Conservation (phyloP, 1,139 yeast genomes). For the Geotrichum phurueaensis region DNA sequence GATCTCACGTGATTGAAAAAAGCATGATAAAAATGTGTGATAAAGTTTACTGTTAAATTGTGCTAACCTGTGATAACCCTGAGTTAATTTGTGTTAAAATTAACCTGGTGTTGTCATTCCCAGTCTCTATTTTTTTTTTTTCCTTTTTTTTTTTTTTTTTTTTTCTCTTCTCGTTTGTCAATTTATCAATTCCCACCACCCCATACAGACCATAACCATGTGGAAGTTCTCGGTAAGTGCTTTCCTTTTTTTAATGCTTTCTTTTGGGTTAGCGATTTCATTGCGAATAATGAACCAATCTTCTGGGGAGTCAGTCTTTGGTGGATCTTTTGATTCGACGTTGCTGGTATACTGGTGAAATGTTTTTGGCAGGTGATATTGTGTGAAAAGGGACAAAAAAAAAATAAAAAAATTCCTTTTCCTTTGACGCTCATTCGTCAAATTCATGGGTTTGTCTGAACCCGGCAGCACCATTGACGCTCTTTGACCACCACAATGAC, state of each 20-base stretch:
- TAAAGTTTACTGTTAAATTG: neutral
- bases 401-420: constrained; percentile 1
- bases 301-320: neutral
- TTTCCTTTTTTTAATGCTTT: neutral
- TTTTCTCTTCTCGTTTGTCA: neutral
- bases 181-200: neutral
- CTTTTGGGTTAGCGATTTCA: neutral
- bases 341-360: neutral
- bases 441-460: neutral
- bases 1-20: too few relatives aligned
- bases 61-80: neutral
- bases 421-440: neutral
- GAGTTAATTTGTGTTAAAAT: neutral
- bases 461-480: neutral
- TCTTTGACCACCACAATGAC: neutral
- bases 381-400: neutral
- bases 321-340: neutral
- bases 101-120: neutral
- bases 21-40: neutral
- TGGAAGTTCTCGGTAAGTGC: constrained; percentile 13
- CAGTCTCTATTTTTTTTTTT: neutral
- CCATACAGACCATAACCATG: constrained; percentile 1
- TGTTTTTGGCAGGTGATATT: neutral
- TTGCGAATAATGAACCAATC: neutral
- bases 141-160: neutral